Base-by-base conservation (phyloP, 1,139 yeast genomes). In the Zhuliangozyma parablackwelliae region DNA sequence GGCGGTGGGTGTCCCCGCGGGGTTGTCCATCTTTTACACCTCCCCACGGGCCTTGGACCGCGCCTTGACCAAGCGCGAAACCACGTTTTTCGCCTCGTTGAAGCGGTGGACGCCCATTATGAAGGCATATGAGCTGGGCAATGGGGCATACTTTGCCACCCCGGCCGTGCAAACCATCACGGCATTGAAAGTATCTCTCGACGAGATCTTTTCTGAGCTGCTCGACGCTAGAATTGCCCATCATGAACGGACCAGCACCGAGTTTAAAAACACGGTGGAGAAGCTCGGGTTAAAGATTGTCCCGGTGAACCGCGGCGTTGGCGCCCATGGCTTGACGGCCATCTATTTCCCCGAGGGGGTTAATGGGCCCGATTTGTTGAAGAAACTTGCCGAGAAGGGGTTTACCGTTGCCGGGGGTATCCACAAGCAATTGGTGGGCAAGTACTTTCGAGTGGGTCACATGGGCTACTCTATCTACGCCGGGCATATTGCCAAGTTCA, bases 1-100 rank as follows among this genome's bases (percentile, higher is more conserved):
- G 71, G 97, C 96, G 28, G 71, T 90, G 53, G 97, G 96, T 39
- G 95, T 84, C 26, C 97, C 97, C 37, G 82, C 97, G 11, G 98
- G 98, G 24, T 75, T 90, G 51, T 79, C 92, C 20, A 76, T 90
- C 50, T 80, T 86, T 27, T 78, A 76, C 60, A 81, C 88, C 26
- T 82, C 95, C 33, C 78, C 70, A 38, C 77, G 95, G 51, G 96
- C 96, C 10, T 66, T 88, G 35, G 60, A 64, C 8, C 76, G 75
- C 54, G 84, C 86, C 1, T 62, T 80, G 40, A 55, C 61, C 37
- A 75, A 82, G 59, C 74, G 78, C 41, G 80, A 78, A 30, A 63
- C 80, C 30, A 65, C 87, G 4, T 85, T 72, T 57, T 90, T 81
- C 59, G 85, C 92, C 31, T 81, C 86, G 34, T 69, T 90, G 55